Base-by-base conservation (phyloP, 1,139 yeast species). In the Kazachstania sp. region DNA sequence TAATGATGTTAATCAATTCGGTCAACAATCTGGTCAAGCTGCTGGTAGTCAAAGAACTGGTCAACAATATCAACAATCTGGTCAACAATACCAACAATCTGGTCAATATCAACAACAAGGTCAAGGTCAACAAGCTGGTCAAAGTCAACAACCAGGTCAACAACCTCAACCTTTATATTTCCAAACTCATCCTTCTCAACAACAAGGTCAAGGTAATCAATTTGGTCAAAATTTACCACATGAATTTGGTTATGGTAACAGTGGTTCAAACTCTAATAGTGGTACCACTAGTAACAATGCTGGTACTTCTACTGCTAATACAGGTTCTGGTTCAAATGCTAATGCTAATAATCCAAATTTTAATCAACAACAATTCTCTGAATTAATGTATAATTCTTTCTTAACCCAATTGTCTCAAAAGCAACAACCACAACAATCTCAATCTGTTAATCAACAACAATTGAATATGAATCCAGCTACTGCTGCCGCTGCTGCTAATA, bases 361-460 rank as follows among this genome's bases (percentile, higher is more conserved):
- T 18, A 58, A 57, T 41, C 60, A 53, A 44, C 60, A 56, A 40
- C 63, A 59, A 40, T 50, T 59, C 41, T 56, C 60, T 20, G 63
- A 59, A 47, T 46, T 58, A 37, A 56, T 59, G 60, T 59, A 59
- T 47, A 59, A 56, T 47, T 57, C 61, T 4, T 59, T 59, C 39
- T 48, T 59, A 29, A 49, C 56, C 15, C 63, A 59, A 48, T 43
- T 59, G 47, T 54, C 59, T 19, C 62, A 59, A 43, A 59, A 59
- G 37, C 60, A 57, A 36, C 48, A 41, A 51, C 52, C 43, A 4
- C 37, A 28, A 45, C 52, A n/a, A 47, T 50, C 26, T 45, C 54
- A 20, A 45, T 48, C 38, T 45, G 45, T 38, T 20, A 6, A 39
- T 8, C 41, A 46, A 44, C 48, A 41, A 38, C 40, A 39, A 16